Evolutionary conservation across 2,329 filamentous ascomycete genomes (phyloP).

Genomic region (Neonectria faginata): DNA sequence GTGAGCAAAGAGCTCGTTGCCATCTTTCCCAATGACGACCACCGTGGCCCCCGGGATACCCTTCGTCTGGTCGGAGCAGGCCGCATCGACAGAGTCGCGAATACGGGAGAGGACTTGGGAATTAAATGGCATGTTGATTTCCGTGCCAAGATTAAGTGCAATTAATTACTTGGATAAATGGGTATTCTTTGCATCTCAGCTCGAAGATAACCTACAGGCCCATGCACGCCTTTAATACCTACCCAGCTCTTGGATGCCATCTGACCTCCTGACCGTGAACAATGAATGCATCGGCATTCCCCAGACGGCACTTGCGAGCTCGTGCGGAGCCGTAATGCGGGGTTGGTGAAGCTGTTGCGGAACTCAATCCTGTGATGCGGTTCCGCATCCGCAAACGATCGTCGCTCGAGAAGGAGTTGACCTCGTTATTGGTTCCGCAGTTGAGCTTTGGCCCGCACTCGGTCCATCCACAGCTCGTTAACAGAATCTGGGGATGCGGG

Average conservation of each 20-base stretch:
- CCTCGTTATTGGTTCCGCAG: background rate
- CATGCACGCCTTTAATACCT: constrained; percentile 17
- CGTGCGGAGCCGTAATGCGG: constrained; percentile 35
- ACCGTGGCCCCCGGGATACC: constrained; percentile 60
- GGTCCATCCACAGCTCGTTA: background rate
- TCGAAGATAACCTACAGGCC: background rate
- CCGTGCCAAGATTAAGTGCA: background rate
- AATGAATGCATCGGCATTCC: too few species aligned
- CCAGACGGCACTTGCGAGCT: background rate
- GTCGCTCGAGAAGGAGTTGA: background rate
- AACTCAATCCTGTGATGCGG: constrained; percentile 1
- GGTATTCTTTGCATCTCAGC: background rate
- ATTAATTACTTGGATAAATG: background rate
- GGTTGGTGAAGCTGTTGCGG: constrained; percentile 16
- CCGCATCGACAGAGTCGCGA: constrained; percentile 50
- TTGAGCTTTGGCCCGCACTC: background rate
- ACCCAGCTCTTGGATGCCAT: background rate
- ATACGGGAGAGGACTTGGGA: constrained; percentile 30
- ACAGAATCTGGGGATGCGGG: background rate
- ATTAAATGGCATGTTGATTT: constrained; percentile 35
- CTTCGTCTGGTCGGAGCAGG: constrained; percentile 51
- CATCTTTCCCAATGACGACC: constrained; percentile 60
- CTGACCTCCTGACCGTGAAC: background rate
- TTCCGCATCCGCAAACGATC: constrained; percentile 23
- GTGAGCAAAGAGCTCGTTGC: constrained; percentile 61